Percentiles rank a stretch among this genome's conserved stretches.
phyloP scores from a whole-genome alignment of 768 basidiomycete genomes.

The Rhodotorula sphaerocarpa region DNA sequence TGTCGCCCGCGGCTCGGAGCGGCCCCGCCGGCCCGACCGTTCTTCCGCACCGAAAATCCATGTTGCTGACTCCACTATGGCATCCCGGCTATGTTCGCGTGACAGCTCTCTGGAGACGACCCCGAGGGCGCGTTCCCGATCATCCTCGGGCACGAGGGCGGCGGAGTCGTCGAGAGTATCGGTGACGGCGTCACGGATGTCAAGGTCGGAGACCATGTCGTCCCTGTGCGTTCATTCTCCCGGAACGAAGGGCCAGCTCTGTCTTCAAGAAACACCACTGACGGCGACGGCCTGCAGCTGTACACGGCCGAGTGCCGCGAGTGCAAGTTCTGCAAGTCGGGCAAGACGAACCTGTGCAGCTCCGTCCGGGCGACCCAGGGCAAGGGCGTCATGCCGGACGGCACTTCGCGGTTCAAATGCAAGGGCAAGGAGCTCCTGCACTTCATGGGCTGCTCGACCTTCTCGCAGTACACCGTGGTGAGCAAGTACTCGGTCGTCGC shows the following conservation, averaged over 20 bases:
- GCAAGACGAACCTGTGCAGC: slow-evolving; percentile 96
- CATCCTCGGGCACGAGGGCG: slow-evolving; percentile 50
- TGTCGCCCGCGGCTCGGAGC: background rate
- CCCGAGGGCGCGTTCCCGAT: slow-evolving; percentile 57
- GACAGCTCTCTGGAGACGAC: slow-evolving; percentile 49
- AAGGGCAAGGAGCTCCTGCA: slow-evolving; percentile 80
- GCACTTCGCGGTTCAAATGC: slow-evolving; percentile 70
- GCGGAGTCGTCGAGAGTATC: slow-evolving; percentile 89
- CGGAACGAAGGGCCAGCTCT: too few species aligned
- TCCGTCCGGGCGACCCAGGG: slow-evolving; percentile 63
- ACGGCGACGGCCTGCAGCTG: too few species aligned
- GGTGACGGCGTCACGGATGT: slow-evolving; percentile 88
- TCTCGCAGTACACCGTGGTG: slow-evolving; percentile 97
- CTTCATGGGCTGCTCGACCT: slow-evolving; percentile 98
- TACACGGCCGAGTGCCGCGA: slow-evolving; percentile 67
- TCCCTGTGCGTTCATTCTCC: slow-evolving; percentile 58
- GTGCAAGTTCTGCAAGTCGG: slow-evolving; percentile 90
- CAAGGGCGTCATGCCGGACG: slow-evolving; percentile 88
- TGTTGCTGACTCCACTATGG: background rate
- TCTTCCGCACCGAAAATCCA: background rate
- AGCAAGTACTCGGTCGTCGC: slow-evolving; percentile 94
- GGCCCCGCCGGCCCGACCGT: background rate
- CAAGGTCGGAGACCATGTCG: slow-evolving; percentile 82
- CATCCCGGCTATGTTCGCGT: too few species aligned
- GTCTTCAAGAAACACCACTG: too few species aligned